These are phyloP conservation scores for Arthrobotrys megalospora DNA, from an alignment of 2,329 filamentous ascomycete genomes.

Conservation along the genomic window DNA sequence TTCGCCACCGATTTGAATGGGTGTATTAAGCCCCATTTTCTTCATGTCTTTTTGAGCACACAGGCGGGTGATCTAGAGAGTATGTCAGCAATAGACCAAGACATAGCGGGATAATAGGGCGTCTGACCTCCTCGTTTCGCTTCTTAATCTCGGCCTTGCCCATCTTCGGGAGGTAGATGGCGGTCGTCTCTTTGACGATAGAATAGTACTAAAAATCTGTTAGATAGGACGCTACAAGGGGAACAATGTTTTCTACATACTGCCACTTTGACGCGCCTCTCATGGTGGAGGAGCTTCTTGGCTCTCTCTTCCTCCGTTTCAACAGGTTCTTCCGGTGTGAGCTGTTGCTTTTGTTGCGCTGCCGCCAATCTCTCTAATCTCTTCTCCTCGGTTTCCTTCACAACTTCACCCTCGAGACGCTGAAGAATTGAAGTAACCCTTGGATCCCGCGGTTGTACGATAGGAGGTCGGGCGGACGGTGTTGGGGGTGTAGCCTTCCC, in stretches of 20 bases:
- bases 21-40: conserved; percentile 50
- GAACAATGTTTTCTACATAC: conserved; percentile 28
- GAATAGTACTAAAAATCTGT: conserved; percentile 54
- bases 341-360: conserved; percentile 1
- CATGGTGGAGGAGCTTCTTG: conserved; percentile 32
- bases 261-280: conserved; percentile 53
- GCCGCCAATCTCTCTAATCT: conserved; percentile 28
- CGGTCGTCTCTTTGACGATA: conserved; percentile 59
- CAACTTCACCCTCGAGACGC: conserved; percentile 23
- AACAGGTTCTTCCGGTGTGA: conserved; percentile 35
- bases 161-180: conserved; percentile 54
- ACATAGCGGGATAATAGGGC: background rate
- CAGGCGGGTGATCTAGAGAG: conserved; percentile 47
- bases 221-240: background rate
- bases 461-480: conserved; percentile 10
- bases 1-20: conserved; percentile 22
- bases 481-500: conserved; percentile 30
- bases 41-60: conserved; percentile 56
- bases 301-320: conserved; percentile 50
- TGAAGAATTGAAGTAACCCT: conserved; percentile 33
- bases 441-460: conserved; percentile 31
- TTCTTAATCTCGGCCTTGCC: conserved; percentile 55
- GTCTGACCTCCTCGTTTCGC: conserved; percentile 55
- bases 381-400: conserved; percentile 22
- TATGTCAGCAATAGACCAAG: conserved; percentile 14